Conservation (phyloP, 1,139 yeast species). For the Hansenula sp. region DNA sequence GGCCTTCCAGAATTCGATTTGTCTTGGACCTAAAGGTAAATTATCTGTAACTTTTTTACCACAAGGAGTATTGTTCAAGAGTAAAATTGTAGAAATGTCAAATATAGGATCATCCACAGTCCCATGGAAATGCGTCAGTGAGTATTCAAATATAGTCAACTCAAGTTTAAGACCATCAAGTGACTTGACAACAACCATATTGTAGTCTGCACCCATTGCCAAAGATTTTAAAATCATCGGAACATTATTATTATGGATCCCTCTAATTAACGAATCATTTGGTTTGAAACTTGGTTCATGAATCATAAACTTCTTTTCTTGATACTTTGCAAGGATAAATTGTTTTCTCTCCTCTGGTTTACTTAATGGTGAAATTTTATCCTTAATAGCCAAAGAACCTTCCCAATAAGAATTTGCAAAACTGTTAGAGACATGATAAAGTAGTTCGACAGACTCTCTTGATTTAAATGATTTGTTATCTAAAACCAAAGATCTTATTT, state of each 20-base stretch:
- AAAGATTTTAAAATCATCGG: conserved; percentile 41
- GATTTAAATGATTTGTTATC: conserved; percentile 56
- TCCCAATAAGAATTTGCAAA: conserved; percentile 60
- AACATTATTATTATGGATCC: conserved; percentile 48
- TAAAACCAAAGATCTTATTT: conserved; percentile 72
- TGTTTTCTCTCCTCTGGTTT: conserved; percentile 31
- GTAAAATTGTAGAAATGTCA: conserved; percentile 69
- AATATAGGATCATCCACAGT: conserved; percentile 36
- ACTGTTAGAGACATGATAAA: conserved; percentile 63
- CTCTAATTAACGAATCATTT: conserved; percentile 31
- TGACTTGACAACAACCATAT: conserved; percentile 31
- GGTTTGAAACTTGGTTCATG: conserved; percentile 17
- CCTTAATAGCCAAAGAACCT: conserved; percentile 35
- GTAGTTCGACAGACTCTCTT: conserved; percentile 50
- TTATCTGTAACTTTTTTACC: conserved; percentile 29
- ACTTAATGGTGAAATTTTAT: conserved; percentile 25
- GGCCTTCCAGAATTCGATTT: conserved; percentile 45
- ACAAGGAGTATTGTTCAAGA: conserved; percentile 43
- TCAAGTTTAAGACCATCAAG: conserved; percentile 22
- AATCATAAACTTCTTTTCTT: conserved; percentile 33
- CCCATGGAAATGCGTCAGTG: conserved; percentile 44
- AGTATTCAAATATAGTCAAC: conserved; percentile 54
- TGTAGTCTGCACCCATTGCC: conserved; percentile 46
- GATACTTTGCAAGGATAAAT: conserved; percentile 51
- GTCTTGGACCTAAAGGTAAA: conserved; percentile 38